phyloP scores from a whole-genome alignment of 192 early-diverging fungal genomes.

The Coemansia sp. region DNA sequence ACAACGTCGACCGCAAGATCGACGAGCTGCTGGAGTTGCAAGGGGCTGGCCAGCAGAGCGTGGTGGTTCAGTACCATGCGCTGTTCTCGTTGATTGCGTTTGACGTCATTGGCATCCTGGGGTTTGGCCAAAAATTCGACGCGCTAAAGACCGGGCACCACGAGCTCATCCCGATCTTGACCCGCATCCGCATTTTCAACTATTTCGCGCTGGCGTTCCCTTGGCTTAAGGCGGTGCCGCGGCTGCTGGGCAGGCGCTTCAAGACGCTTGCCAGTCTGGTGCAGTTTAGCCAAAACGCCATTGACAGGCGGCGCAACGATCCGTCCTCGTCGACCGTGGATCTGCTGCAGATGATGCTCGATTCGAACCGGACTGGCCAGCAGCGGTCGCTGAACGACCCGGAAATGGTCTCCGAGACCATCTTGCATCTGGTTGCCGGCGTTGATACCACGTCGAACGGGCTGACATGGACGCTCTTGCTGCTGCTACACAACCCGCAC shows the following conservation, averaged over 20 bases:
- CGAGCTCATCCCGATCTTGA: slow-evolving; percentile 19
- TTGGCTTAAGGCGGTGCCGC: slow-evolving; percentile 29
- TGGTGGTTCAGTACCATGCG: slow-evolving; percentile 19
- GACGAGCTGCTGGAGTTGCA: not conserved
- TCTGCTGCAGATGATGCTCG: slow-evolving; percentile 38
- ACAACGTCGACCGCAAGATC: slow-evolving; percentile 9
- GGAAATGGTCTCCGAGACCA: slow-evolving; percentile 39
- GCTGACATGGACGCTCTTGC: slow-evolving; percentile 39
- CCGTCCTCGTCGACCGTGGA: not conserved
- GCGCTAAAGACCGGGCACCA: slow-evolving; percentile 18
- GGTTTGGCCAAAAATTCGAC: slow-evolving; percentile 26
- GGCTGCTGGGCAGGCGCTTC: slow-evolving; percentile 7
- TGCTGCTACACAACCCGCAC: slow-evolving; percentile 42
- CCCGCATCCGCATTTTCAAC: slow-evolving; percentile 22
- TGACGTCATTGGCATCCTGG: slow-evolving; percentile 37
- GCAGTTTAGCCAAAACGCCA: slow-evolving; percentile 16
- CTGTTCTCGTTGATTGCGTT: slow-evolving; percentile 33
- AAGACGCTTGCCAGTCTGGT: slow-evolving; percentile 8
- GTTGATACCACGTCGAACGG: slow-evolving; percentile 47
- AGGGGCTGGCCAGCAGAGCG: not conserved
- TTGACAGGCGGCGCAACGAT: slow-evolving; percentile 11
- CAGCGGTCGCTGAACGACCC: slow-evolving; percentile 16
- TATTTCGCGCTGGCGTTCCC: slow-evolving; percentile 36
- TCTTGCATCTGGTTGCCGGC: slow-evolving; percentile 45
- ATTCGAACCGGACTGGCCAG: slow-evolving; percentile 3